Conservation (phyloP, 2,329 filamentous ascomycete genomes). For the Penicillium sp. region DNA sequence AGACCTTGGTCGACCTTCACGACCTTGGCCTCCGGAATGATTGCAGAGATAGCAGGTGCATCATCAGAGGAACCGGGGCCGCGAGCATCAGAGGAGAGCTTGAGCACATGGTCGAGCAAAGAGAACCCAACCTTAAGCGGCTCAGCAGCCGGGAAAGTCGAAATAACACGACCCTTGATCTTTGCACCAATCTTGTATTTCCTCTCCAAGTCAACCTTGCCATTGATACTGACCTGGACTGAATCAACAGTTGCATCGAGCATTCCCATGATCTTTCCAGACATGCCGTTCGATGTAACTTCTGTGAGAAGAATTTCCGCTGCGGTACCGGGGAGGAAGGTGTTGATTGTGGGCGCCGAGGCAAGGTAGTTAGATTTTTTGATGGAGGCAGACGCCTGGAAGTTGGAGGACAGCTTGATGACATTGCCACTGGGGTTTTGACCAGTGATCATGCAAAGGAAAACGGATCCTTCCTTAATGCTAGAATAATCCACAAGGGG, state of each 20-base stretch:
- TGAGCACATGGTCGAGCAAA: constrained; percentile 76
- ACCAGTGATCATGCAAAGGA: constrained; percentile 77
- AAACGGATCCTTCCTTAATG: constrained; percentile 78
- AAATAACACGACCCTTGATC: constrained; percentile 81
- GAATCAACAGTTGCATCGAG: constrained; percentile 88
- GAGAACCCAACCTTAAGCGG: constrained; percentile 85
- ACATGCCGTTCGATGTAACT: constrained; percentile 69
- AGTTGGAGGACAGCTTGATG: constrained; percentile 77
- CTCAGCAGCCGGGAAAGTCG: constrained; percentile 76
- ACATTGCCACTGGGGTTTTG: constrained; percentile 77
- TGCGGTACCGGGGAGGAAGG: constrained; percentile 87
- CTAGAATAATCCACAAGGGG: constrained; percentile 61
- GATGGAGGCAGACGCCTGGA: constrained; percentile 65
- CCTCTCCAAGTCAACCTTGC: constrained; percentile 67
- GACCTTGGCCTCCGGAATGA: constrained; percentile 75
- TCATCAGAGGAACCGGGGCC: constrained; percentile 47
- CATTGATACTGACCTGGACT: constrained; percentile 78
- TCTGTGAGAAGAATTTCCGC: constrained; percentile 82
- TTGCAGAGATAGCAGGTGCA: constrained; percentile 58
- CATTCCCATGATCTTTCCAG: constrained; percentile 88
- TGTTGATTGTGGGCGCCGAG: constrained; percentile 81
- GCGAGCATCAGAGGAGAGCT: constrained; percentile 49
- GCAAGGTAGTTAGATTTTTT: constrained; percentile 65
- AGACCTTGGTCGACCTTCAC: constrained; percentile 75
- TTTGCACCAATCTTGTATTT: constrained; percentile 83